Conservation (phyloP, 331 rosid genomes). For the Ulmus americana region DNA sequence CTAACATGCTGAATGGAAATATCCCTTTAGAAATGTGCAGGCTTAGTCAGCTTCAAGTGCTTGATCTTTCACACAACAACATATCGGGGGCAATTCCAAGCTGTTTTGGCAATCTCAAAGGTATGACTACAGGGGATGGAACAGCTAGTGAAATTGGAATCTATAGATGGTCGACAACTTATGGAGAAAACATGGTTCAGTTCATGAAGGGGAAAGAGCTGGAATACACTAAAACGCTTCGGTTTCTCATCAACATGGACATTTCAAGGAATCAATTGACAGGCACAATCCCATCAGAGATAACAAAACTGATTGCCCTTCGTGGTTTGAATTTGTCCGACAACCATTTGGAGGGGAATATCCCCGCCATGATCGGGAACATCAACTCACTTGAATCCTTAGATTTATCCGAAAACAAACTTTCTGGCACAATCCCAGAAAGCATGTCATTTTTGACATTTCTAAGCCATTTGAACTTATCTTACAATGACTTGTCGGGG, state of each 20-base stretch:
- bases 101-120: slow-evolving; percentile 17
- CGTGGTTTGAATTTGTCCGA: slow-evolving; percentile 22
- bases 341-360: slow-evolving; percentile 20
- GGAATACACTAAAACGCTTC: slow-evolving; percentile 18
- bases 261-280: slow-evolving; percentile 29
- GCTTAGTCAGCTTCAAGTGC: slow-evolving; percentile 1
- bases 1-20: slow-evolving; percentile 8
- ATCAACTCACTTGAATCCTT: slow-evolving; percentile 23
- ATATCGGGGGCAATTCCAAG: slow-evolving; percentile 10
- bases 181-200: slow-evolving; percentile 16
- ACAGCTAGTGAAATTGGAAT: slow-evolving; percentile 16
- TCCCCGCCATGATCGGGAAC: slow-evolving; percentile 19
- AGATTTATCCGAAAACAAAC: slow-evolving; percentile 14
- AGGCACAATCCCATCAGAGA: slow-evolving; percentile 23
- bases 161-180: slow-evolving; percentile 14
- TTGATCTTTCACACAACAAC: slow-evolving; percentile 17
- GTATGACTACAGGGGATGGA: background rate
- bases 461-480: slow-evolving; percentile 21
- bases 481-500: slow-evolving; percentile 14
- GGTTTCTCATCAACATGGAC: slow-evolving; percentile 22
- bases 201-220: slow-evolving; percentile 28
- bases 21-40: slow-evolving; percentile 15
- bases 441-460: slow-evolving; percentile 6
- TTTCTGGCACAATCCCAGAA: slow-evolving; percentile 11
- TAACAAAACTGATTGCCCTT: slow-evolving; percentile 20